Conservation (phyloP, 352 stramenopile species). For the Pythium vanterpoolii region DNA sequence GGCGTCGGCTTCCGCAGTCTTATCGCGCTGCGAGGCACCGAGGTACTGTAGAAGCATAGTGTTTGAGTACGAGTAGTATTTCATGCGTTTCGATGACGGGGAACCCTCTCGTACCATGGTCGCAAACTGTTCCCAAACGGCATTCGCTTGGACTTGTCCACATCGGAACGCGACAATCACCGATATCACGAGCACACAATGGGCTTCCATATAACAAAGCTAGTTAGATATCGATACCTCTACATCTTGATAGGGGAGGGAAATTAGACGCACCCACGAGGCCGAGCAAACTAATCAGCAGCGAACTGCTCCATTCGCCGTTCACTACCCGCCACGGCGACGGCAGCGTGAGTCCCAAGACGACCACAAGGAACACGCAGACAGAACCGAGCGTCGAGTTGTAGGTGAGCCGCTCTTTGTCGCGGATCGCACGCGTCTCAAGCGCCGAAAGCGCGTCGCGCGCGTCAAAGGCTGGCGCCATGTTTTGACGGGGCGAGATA, state of each 20-base stretch:
- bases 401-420: conserved; percentile 60
- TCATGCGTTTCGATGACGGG: neutral
- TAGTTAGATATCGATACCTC: neutral
- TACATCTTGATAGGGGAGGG: neutral
- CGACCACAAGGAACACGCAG: conserved; percentile 31
- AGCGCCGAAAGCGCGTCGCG: conserved; percentile 46
- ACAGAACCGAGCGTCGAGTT: conserved; percentile 49
- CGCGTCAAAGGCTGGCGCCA: conserved; percentile 13
- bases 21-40: neutral
- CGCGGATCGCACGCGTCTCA: conserved; percentile 61
- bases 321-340: conserved; percentile 69
- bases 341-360: conserved; percentile 54
- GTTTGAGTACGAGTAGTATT: neutral
- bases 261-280: conserved; percentile 33
- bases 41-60: conserved; percentile 4
- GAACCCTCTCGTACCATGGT: conserved; percentile 30
- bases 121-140: conserved; percentile 61
- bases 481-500: neutral
- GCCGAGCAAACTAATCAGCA: conserved; percentile 49
- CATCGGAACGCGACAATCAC: conserved; percentile 56
- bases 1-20: neutral
- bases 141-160: conserved; percentile 57
- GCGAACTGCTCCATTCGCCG: conserved; percentile 58
- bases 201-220: conserved; percentile 26
- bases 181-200: conserved; percentile 52